Evolutionary conservation across 2,329 filamentous ascomycete species (phyloP).

Genomic region (Claviceps lovelessii): DNA sequence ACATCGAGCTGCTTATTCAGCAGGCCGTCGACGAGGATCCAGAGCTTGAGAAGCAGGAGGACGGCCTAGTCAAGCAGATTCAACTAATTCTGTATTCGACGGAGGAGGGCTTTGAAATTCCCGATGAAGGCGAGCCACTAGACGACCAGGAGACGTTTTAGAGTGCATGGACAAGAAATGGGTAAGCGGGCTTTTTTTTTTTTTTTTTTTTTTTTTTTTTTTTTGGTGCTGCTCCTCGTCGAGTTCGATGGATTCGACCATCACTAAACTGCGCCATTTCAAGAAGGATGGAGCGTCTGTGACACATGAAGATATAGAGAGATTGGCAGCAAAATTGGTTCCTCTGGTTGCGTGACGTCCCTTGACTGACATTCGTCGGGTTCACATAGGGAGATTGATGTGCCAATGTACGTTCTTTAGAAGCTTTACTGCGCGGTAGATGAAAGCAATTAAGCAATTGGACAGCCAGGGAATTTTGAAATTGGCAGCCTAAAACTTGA

Average conservation of each 20-base stretch:
- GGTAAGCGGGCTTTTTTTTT: background rate
- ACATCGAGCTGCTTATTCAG: slow-evolving; percentile 91
- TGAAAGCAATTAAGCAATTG: background rate
- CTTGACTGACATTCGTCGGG: slow-evolving; percentile 4
- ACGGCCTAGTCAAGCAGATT: slow-evolving; percentile 85
- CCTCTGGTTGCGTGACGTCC: background rate
- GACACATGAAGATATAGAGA: background rate
- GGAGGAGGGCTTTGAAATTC: slow-evolving; percentile 85
- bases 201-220: background rate
- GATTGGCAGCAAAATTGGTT: background rate
- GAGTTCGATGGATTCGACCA: background rate
- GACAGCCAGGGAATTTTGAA: background rate
- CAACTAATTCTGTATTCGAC: slow-evolving; percentile 95
- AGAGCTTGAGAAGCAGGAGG: slow-evolving; percentile 85
- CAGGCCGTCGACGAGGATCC: slow-evolving; percentile 85
- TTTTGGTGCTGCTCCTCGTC: background rate
- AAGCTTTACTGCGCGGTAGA: slow-evolving; percentile 1
- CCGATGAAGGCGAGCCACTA: slow-evolving; percentile 55
- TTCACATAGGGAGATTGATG: background rate
- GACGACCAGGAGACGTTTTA: slow-evolving; percentile 74
- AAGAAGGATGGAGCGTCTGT: background rate
- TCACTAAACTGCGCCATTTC: background rate
- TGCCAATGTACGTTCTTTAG: slow-evolving; percentile 1
- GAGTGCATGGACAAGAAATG: slow-evolving; percentile 1
- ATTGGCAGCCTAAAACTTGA: background rate